These are phyloP conservation scores for Metschnikowia cerradonensis DNA, from an alignment of 805 yeast species.

Conservation along the genomic window DNA sequence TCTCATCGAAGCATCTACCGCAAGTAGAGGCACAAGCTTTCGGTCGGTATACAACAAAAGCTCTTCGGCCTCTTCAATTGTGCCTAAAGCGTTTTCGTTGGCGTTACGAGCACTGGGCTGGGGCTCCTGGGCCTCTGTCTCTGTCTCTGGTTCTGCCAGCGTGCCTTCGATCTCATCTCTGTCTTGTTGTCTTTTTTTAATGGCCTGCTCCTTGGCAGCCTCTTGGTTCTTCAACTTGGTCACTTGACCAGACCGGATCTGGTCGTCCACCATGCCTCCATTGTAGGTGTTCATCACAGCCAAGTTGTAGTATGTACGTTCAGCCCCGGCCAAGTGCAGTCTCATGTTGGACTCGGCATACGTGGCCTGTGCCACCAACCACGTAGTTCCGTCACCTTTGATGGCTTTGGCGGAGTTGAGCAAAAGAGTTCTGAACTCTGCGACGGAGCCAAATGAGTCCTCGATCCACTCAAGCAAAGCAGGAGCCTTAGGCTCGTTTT, in stretches of 20 bases:
- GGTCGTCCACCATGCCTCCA: conserved; percentile 76
- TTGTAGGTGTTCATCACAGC: conserved; percentile 81
- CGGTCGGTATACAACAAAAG: conserved; percentile 31
- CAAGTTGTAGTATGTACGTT: conserved; percentile 41
- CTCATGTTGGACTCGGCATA: conserved; percentile 26
- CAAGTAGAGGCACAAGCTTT: conserved; percentile 55
- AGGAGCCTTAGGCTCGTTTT: conserved; percentile 32
- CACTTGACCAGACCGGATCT: conserved; percentile 51
- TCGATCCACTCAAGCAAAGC: conserved; percentile 46
- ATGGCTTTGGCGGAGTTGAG: conserved; percentile 65
- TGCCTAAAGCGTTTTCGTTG: conserved; percentile 28
- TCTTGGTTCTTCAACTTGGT: conserved; percentile 38
- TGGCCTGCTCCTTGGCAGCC: conserved; percentile 26
- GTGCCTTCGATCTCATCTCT: conserved; percentile 15
- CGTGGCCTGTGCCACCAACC: conserved; percentile 68
- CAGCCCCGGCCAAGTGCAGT: conserved; percentile 20
- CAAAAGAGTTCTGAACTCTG: conserved; percentile 69
- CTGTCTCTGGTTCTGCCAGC: conserved; percentile 8
- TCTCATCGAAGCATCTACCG: conserved; percentile 70
- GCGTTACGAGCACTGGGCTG: conserved; percentile 1
- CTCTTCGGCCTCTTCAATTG: conserved; percentile 41
- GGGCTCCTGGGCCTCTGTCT: conserved; percentile 4
- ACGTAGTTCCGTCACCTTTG: conserved; percentile 87
- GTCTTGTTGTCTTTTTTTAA: conserved; percentile 23
- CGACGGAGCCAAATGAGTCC: conserved; percentile 68